phyloP scores from a whole-genome alignment of 768 basidiomycete species.

The Termitomyces sp. region DNA sequence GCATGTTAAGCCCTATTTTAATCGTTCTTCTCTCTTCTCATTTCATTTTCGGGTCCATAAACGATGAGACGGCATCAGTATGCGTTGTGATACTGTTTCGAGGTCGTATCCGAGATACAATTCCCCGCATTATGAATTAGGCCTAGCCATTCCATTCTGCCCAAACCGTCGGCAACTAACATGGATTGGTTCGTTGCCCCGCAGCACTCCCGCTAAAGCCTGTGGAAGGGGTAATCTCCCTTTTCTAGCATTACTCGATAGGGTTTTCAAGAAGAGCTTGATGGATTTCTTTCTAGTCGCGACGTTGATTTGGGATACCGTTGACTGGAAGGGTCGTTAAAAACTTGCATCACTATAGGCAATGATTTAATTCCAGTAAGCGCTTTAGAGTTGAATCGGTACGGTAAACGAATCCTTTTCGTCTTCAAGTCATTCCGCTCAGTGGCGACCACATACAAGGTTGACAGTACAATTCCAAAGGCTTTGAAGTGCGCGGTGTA shows the following conservation, averaged over 20 bases:
- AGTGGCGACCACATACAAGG: not conserved
- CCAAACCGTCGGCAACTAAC: not conserved
- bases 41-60: not conserved
- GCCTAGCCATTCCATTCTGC: not conserved
- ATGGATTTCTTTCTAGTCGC: not conserved
- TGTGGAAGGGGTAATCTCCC: not conserved
- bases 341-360: not conserved
- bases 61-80: not conserved
- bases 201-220: not conserved
- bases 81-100: not conserved
- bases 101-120: not conserved
- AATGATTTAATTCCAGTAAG: not conserved
- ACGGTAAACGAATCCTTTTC: not conserved
- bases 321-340: not conserved
- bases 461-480: too few species aligned
- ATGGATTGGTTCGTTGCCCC: not conserved
- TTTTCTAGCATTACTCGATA: not conserved
- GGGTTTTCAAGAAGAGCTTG: not conserved
- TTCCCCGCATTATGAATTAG: not conserved
- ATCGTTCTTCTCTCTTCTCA: not conserved
- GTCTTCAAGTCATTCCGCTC: too few species aligned
- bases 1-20: not conserved
- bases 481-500: not conserved
- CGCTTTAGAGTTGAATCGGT: not conserved
- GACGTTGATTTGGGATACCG: not conserved